Conservation (phyloP, 2,329 filamentous ascomycete species). For the Aspergillus udagawae region DNA sequence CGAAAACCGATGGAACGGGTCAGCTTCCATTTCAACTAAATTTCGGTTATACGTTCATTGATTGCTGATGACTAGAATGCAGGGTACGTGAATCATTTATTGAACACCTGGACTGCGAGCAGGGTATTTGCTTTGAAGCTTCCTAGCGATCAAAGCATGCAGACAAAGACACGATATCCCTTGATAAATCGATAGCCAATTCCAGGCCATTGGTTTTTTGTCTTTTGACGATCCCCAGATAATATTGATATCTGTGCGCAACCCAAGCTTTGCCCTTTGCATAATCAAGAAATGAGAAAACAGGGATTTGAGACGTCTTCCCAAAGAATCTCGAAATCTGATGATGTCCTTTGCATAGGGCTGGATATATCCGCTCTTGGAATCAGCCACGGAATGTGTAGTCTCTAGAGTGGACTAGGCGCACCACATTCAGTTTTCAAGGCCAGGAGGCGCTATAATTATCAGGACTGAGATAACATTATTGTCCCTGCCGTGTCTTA, state of each 20-base stretch:
- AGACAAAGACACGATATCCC: not conserved
- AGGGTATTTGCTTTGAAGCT: not conserved
- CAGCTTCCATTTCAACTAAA: not conserved
- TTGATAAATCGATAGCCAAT: not conserved
- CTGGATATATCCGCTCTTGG: not conserved
- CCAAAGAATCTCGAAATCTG: not conserved
- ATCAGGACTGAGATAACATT: not conserved
- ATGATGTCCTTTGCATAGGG: not conserved
- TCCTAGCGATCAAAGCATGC: not conserved
- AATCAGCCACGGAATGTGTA: not conserved
- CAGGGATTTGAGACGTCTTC: not conserved
- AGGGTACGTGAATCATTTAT: not conserved
- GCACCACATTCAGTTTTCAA: not conserved
- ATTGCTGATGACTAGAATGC: not conserved
- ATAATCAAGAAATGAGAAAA: constrained; percentile 4
- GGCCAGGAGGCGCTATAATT: not conserved
- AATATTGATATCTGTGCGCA: constrained; percentile 18
- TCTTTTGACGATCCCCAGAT: not conserved
- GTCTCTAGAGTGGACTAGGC: not conserved
- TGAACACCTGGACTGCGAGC: not conserved
- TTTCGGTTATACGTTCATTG: not conserved
- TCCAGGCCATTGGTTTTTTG: not conserved
- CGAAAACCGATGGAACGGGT: not conserved
- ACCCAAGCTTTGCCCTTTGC: constrained; percentile 7
- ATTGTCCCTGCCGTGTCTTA: not conserved